Evolutionary conservation across 169 alveolate species (phyloP), one percentile per base, ranked within the genome.

Genomic region (Theileria sp.): DNA sequence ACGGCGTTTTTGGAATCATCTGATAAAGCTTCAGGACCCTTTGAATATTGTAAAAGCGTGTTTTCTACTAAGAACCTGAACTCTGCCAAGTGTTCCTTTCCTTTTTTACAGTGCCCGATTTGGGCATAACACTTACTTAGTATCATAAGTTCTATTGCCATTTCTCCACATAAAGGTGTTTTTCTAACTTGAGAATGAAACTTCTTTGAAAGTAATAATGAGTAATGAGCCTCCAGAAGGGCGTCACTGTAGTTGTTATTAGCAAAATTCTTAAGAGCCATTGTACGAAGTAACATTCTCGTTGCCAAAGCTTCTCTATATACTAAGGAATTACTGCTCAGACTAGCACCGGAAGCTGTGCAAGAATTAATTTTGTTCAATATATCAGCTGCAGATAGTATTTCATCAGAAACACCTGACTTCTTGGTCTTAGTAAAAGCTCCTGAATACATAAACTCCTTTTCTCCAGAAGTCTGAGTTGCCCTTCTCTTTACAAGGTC

Each of bases 91-190:
- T 89, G 87, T 32, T 81, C 80, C 44, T 81, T 87, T 21, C 96
- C 96, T 64, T 81, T 92, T 36, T 77, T 78, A 62, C 68, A 68
- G 58, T 88, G 92, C 30, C 92, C 94, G 23, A 92, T 87, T 51
- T 86, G 83, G n/a, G 89, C 94, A 79, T 88, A 93, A 72, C 96
- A 93, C 70, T 93, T 92, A 72, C 94, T 88, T 36, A 93, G 66
- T 25, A 93, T 85, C 86, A 92, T 79, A 25, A 93, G 75, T 65
- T 93, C 96, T 82, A 92, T 89, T 15, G 94, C 94, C 96, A 93
- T 93, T 77, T 92, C 94, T 4, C 87, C 87, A 21, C 81, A 76
- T 34, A 85, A 64, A 2, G 87, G 87, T 23, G 80, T 75, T 64
- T 79, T 85, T 30, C 78, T 58, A 8, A 78, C 32, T 68, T 77